Conservation (phyloP, 1,139 yeast genomes). For the Nakaseomyces uthaithaninus region DNA sequence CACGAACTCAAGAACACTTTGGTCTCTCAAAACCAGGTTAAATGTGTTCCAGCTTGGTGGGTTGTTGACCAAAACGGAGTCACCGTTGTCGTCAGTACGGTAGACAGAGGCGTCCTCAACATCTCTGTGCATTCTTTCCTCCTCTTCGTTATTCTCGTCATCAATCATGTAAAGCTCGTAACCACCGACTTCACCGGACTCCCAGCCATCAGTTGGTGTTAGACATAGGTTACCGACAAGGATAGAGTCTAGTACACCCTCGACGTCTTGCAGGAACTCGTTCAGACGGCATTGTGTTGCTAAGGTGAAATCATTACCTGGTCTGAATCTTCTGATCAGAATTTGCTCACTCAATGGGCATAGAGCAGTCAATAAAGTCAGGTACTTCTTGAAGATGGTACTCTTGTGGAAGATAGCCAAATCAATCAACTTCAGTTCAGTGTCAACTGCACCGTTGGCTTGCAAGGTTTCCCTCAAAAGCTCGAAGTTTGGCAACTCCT, state of each 20-base stretch:
- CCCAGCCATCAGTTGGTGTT: constrained; percentile 81
- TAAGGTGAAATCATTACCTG: constrained; percentile 86
- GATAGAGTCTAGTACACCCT: constrained; percentile 32
- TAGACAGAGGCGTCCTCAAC: constrained; percentile 39
- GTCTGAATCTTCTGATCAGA: constrained; percentile 78
- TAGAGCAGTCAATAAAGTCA: constrained; percentile 55
- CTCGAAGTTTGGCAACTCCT: constrained; percentile 48
- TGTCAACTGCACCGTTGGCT: constrained; percentile 12
- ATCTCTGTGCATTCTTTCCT: constrained; percentile 18
- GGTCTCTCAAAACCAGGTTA: constrained; percentile 72
- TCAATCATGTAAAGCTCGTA: constrained; percentile 82
- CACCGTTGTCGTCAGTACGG: constrained; percentile 53
- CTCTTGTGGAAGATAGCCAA: constrained; percentile 56
- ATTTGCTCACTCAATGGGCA: constrained; percentile 59
- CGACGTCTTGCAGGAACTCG: constrained; percentile 28
- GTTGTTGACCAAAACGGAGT: constrained; percentile 69
- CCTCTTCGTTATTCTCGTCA: constrained; percentile 42
- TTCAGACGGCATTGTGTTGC: constrained; percentile 67
- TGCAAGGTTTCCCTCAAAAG: constrained; percentile 29
- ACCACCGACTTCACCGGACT: constrained; percentile 83
- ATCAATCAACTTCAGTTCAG: constrained; percentile 38
- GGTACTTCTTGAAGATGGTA: constrained; percentile 60
- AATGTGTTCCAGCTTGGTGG: constrained; percentile 82
- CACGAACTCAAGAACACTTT: constrained; percentile 76
- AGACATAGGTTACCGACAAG: constrained; percentile 59